A percentile compares a stretch with the other conserved stretches of the same genome.
Conservation (phyloP, 2,329 filamentous ascomycete genomes). For the Stemphylium lycopersici region DNA sequence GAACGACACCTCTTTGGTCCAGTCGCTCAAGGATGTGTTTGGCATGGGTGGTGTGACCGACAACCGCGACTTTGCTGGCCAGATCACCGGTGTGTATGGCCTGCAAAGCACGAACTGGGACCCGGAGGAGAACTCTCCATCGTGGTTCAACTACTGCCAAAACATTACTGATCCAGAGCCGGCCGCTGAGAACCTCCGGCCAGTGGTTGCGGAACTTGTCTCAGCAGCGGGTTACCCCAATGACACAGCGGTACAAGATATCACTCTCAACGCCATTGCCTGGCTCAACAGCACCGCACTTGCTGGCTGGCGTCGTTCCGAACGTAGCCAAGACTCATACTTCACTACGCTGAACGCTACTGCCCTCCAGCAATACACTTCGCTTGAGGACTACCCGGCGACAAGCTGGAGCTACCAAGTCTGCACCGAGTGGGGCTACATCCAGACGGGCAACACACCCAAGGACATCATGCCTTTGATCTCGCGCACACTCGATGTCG, state of each 20-base stretch:
- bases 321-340: slow-evolving; percentile 57
- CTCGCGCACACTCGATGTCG: slow-evolving; percentile 71
- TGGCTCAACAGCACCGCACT: slow-evolving; percentile 58
- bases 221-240: slow-evolving; percentile 57
- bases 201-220: slow-evolving; percentile 54
- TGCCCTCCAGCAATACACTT: slow-evolving; percentile 21
- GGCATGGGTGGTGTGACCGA: slow-evolving; percentile 57
- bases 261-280: slow-evolving; percentile 63
- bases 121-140: slow-evolving; percentile 56
- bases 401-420: slow-evolving; percentile 65
- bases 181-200: slow-evolving; percentile 39
- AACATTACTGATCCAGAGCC: slow-evolving; percentile 59
- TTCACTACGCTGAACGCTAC: slow-evolving; percentile 58
- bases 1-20: slow-evolving; percentile 52
- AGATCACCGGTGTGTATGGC: slow-evolving; percentile 54
- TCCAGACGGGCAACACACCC: slow-evolving; percentile 75
- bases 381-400: slow-evolving; percentile 23
- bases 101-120: slow-evolving; percentile 66
- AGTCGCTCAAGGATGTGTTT: slow-evolving; percentile 61
- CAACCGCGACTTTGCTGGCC: slow-evolving; percentile 60
- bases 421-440: slow-evolving; percentile 70
- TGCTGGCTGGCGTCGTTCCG: slow-evolving; percentile 43
- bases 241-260: slow-evolving; percentile 53
- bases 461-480: slow-evolving; percentile 69
- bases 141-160: slow-evolving; percentile 58